Evolutionary conservation across 2,329 filamentous ascomycete species (phyloP).

Genomic region (Neurospora crassa): DNA sequence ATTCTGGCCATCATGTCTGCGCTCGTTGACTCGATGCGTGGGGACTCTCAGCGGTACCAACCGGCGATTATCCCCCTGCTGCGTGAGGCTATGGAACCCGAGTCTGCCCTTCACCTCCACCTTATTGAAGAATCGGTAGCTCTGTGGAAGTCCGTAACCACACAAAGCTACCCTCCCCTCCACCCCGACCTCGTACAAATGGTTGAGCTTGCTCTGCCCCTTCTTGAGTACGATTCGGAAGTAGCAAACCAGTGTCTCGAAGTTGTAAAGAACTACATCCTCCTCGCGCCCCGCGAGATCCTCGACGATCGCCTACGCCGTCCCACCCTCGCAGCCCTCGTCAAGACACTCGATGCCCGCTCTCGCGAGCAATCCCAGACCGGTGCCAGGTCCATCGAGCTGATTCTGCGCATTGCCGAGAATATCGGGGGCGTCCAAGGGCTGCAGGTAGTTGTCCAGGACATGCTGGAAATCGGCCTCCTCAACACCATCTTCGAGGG

Average conservation of each 20-base stretch:
- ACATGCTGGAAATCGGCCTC: constrained; percentile 55
- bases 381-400: constrained; percentile 52
- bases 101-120: constrained; percentile 67
- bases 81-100: constrained; percentile 65
- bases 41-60: constrained; percentile 69
- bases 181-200: constrained; percentile 53
- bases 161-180: constrained; percentile 53
- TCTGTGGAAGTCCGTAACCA: constrained; percentile 70
- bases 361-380: constrained; percentile 50
- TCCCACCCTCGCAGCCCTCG: constrained; percentile 39
- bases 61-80: constrained; percentile 74
- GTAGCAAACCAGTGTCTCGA: constrained; percentile 52
- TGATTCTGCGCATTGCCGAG: constrained; percentile 53
- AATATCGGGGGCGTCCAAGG: constrained; percentile 52
- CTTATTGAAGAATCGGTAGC: constrained; percentile 88
- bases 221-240: constrained; percentile 57
- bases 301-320: constrained; percentile 46
- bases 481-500: constrained; percentile 54
- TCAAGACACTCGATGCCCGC: constrained; percentile 38
- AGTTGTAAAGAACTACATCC: constrained; percentile 61
- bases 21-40: constrained; percentile 77
- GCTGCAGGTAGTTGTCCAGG: constrained; percentile 52
- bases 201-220: constrained; percentile 51
- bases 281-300: constrained; percentile 59
- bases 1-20: constrained; percentile 79